Conservation (phyloP, 805 yeast genomes). For the Starmerella apis region DNA sequence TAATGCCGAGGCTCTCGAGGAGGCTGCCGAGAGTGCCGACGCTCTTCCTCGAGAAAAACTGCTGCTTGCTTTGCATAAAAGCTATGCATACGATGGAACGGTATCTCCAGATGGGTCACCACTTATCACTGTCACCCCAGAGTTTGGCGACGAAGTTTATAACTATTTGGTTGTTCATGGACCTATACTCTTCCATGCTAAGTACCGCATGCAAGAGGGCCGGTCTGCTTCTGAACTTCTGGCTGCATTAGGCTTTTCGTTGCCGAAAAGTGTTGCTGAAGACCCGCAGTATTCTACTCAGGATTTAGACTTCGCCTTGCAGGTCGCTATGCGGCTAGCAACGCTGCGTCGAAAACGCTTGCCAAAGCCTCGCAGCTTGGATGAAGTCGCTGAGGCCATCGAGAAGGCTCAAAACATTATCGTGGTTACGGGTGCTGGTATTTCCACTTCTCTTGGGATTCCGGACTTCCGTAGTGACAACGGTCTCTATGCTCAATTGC, state of each 20-base stretch:
- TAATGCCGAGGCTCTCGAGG: not conserved
- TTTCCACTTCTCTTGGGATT: constrained; percentile 78
- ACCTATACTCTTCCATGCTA: constrained; percentile 46
- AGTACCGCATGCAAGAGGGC: constrained; percentile 48
- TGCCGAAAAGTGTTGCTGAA: constrained; percentile 25
- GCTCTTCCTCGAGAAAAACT: constrained; percentile 18
- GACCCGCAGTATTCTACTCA: constrained; percentile 14
- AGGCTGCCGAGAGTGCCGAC: not conserved
- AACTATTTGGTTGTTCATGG: constrained; percentile 52
- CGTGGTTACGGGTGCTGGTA: constrained; percentile 87
- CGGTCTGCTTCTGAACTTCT: constrained; percentile 38
- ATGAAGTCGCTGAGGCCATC: constrained; percentile 47
- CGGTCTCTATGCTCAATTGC: constrained; percentile 67
- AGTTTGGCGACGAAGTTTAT: constrained; percentile 40
- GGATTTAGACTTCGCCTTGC: constrained; percentile 24
- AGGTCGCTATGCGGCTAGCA: constrained; percentile 23
- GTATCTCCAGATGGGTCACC: constrained; percentile 15
- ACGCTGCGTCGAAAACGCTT: constrained; percentile 22
- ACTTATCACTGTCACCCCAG: constrained; percentile 31
- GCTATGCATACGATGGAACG: constrained; percentile 19
- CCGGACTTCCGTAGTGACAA: constrained; percentile 87
- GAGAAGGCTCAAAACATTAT: constrained; percentile 49
- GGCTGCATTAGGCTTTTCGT: constrained; percentile 52
- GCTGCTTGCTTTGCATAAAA: constrained; percentile 24
- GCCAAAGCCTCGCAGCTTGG: constrained; percentile 36